Conservation (phyloP, 164 flowering plant genomes). For the Magnolia changhungtana region DNA sequence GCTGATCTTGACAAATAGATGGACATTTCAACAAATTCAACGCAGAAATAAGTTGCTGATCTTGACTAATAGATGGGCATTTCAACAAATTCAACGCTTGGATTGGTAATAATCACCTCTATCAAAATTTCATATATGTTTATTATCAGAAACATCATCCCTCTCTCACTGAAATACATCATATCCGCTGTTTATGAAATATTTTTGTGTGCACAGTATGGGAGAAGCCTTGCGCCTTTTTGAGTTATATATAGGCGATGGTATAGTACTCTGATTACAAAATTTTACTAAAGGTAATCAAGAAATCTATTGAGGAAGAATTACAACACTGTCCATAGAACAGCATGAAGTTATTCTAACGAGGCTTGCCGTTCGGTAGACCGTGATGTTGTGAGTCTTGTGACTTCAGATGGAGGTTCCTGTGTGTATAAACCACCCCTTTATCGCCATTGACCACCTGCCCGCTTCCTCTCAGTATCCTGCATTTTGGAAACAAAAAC, state of each 20-base stretch:
- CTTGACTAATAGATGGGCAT: not conserved
- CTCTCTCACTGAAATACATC: not conserved
- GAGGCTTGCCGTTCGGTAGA: not conserved
- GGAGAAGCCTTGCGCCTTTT: not conserved
- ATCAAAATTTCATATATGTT: not conserved
- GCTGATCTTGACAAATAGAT: too few species aligned
- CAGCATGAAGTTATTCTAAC: not conserved
- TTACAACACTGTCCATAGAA: not conserved
- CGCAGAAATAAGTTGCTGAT: too few species aligned
- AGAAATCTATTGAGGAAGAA: not conserved
- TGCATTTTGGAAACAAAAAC: constrained; percentile 23
- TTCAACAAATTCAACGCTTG: not conserved
- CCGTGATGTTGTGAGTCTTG: not conserved
- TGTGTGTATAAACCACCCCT: constrained; percentile 73
- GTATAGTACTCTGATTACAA: not conserved
- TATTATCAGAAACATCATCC: not conserved
- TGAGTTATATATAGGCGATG: too few species aligned
- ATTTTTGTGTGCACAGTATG: not conserved
- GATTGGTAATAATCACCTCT: not conserved
- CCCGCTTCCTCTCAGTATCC: constrained; percentile 87
- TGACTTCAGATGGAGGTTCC: constrained; percentile 41
- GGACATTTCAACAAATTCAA: not conserved
- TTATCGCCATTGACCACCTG: constrained; percentile 94
- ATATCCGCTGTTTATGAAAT: too few species aligned
- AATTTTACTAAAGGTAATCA: not conserved